Evolutionary conservation across 2,329 filamentous ascomycete species (phyloP).

Genomic region (Epichloe glyceriae): DNA sequence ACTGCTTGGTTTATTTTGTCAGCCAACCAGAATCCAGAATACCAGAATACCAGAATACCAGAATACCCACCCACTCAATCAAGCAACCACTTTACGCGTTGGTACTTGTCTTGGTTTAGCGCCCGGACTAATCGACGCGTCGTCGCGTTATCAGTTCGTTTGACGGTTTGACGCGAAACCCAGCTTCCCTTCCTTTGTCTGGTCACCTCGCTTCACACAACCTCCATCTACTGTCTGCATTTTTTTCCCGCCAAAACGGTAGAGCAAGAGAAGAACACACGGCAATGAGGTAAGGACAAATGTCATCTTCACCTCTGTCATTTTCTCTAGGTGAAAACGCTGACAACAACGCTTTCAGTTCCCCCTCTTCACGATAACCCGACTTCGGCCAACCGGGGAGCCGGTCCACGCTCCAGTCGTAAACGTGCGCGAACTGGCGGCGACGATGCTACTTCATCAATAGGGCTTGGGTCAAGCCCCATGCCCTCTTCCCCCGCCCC

Average conservation of each 20-base stretch:
- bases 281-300: constrained; percentile 14
- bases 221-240: background rate
- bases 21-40: background rate
- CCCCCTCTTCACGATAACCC: constrained; percentile 72
- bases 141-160: constrained; percentile 11
- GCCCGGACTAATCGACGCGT: constrained; percentile 31
- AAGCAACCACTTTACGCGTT: constrained; percentile 24
- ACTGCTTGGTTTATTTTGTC: background rate
- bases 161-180: constrained; percentile 14
- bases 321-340: background rate
- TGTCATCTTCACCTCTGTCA: background rate
- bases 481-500: constrained; percentile 51
- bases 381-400: constrained; percentile 71
- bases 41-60: no score
- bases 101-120: constrained; percentile 16
- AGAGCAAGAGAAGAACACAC: background rate
- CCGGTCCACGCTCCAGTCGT: constrained; percentile 35
- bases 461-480: constrained; percentile 42
- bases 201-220: constrained; percentile 7
- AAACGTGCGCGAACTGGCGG: constrained; percentile 42
- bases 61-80: background rate
- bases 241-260: background rate
- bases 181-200: constrained; percentile 4
- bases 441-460: constrained; percentile 38
- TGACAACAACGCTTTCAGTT: constrained; percentile 38